Conservation (phyloP, 1,284 basidiomycete genomes). For the Sphagnurus paluster region DNA sequence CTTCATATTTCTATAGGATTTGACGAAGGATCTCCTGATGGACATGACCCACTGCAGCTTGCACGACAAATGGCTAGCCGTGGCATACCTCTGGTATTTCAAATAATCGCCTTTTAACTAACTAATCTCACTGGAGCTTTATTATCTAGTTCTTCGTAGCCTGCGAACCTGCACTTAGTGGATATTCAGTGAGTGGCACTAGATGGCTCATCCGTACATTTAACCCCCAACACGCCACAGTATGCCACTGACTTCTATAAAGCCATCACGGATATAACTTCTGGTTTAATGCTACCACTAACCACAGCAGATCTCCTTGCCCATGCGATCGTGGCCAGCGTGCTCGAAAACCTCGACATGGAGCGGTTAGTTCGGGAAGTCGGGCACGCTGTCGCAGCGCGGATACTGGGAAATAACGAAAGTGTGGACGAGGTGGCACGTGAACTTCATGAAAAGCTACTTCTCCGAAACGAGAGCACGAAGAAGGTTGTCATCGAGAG, state of each 20-base stretch:
- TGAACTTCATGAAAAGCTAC: constrained; percentile 88
- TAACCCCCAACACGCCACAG: constrained; percentile 40
- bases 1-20: constrained; percentile 57
- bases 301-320: constrained; percentile 95
- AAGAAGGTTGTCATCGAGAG: constrained; percentile 97
- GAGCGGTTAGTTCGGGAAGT: constrained; percentile 94
- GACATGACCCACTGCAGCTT: constrained; percentile 87
- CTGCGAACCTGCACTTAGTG: constrained; percentile 95
- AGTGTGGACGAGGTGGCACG: constrained; percentile 96
- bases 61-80: constrained; percentile 87
- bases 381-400: constrained; percentile 89
- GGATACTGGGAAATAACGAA: constrained; percentile 87
- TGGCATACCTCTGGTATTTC: constrained; percentile 90
- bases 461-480: constrained; percentile 93
- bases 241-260: constrained; percentile 95
- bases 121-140: constrained; percentile 2
- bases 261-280: constrained; percentile 90
- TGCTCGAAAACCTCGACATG: constrained; percentile 98
- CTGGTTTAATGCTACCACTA: constrained; percentile 92
- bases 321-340: constrained; percentile 97
- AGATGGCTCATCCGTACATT: constrained; percentile 8
- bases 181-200: constrained; percentile 73
- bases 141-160: constrained; percentile 88
- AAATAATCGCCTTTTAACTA: constrained; percentile 28
- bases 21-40: constrained; percentile 90